These are phyloP conservation scores for Aspergillus fumigatiaffinis DNA, from an alignment of 2,329 filamentous ascomycete species.

Conservation along the genomic window DNA sequence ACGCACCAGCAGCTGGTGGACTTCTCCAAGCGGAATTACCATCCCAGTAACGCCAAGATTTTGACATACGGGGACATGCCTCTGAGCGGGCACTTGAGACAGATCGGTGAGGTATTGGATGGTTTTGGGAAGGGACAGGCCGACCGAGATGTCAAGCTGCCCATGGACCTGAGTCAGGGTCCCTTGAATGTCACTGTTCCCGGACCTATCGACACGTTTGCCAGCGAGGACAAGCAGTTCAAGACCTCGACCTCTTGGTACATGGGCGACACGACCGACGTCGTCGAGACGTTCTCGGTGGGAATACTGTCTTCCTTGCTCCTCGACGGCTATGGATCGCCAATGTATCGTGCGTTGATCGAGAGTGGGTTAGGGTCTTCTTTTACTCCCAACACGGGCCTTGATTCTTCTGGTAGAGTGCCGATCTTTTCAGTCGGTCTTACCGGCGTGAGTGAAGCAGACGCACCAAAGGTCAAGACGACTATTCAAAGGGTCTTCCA, in stretches of 20 bases:
- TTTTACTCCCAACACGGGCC: constrained; percentile 92
- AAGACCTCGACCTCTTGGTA: constrained; percentile 96
- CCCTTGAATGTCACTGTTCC: constrained; percentile 66
- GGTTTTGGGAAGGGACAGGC: constrained; percentile 67
- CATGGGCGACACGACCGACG: constrained; percentile 74
- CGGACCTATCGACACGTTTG: constrained; percentile 82
- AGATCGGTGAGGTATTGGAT: constrained; percentile 70
- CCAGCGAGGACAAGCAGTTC: constrained; percentile 79
- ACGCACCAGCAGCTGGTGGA: constrained; percentile 84
- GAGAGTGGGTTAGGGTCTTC: constrained; percentile 87
- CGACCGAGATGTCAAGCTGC: constrained; percentile 70
- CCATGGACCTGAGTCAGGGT: constrained; percentile 65
- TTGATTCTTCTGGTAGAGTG: constrained; percentile 71
- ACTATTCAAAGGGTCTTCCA: constrained; percentile 69
- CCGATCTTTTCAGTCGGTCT: constrained; percentile 88
- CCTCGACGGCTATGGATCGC: constrained; percentile 92
- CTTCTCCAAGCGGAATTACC: constrained; percentile 91
- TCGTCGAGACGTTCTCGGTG: constrained; percentile 84
- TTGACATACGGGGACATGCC: constrained; percentile 95
- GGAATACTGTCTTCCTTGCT: constrained; percentile 77
- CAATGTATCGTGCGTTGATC: constrained; percentile 81
- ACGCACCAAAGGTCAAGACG: constrained; percentile 72
- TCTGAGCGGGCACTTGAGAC: constrained; percentile 71
- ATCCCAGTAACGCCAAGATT: constrained; percentile 94
- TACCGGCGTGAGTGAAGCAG: constrained; percentile 78